A percentile compares a stretch with the other conserved stretches of the same genome.
Evolutionary conservation across 371 early-diverging fungal genomes (phyloP).

Genomic region (Rhizopus sp.): DNA sequence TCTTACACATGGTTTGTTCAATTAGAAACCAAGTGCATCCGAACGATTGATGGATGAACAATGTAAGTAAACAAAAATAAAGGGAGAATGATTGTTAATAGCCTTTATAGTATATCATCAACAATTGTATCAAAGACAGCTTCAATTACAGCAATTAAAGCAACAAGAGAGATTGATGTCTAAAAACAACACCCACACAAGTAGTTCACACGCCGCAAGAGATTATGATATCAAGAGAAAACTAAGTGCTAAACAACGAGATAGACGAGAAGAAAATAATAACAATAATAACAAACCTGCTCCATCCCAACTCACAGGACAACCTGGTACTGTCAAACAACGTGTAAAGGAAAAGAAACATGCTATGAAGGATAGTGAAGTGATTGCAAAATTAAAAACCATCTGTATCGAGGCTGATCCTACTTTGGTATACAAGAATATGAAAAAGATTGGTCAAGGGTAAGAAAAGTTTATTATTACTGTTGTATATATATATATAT

Average conservation of each 20-base stretch:
- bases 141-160: constrained; percentile 13
- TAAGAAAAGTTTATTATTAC: constrained; percentile 26
- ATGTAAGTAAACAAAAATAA: neutral
- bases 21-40: constrained; percentile 1
- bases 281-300: constrained; percentile 12
- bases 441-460: constrained; percentile 96
- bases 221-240: constrained; percentile 53
- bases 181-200: constrained; percentile 10
- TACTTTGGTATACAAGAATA: constrained; percentile 71
- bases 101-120: constrained; percentile 24
- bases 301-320: constrained; percentile 38
- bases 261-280: constrained; percentile 47
- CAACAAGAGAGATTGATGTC: constrained; percentile 16
- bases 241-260: constrained; percentile 50
- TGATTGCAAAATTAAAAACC: constrained; percentile 81
- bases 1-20: neutral
- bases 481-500: too few relatives aligned
- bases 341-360: constrained; percentile 48
- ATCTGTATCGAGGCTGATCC: constrained; percentile 94
- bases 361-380: constrained; percentile 64
- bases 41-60: constrained; percentile 2
- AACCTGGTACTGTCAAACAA: constrained; percentile 49
- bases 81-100: neutral
- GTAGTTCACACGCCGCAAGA: constrained; percentile 39
- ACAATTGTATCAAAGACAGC: constrained; percentile 17